Evolutionary conservation across 2,329 filamentous ascomycete species (phyloP), one percentile per base, ranked within the genome.

Genomic region (Pseudocercospora crystallina): DNA sequence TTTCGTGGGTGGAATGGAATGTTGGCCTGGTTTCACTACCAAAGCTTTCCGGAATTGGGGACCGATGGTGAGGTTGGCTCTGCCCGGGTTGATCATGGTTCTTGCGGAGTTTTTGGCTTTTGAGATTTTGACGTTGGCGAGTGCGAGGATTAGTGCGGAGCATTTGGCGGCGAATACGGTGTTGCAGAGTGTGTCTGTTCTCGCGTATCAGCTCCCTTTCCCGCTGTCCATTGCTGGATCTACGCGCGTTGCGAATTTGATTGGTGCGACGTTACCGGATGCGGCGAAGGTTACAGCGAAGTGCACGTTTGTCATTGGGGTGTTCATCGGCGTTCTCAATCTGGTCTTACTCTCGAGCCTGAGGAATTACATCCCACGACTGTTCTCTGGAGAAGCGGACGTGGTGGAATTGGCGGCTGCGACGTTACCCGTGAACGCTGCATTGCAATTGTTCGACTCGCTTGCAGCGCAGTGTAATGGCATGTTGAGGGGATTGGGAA

Each of bases 81-180:
- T 96, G 10, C 91, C 92, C 0, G 92, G 92, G 1, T 84, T 97
- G 68, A 76, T 96, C 58, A 96, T 96, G 91, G 87, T 97, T 2
- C 85, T 95, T 68, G 90, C 92, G 5, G 92, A 97, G 69, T 95
- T 89, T 73, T 80, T 96, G 9, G 65, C 65, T 12, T 97, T 97
- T 68, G 92, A 97, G 69, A 83, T 96, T 42, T 76, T 96, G 56
- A 96, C 90, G 0, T 77, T 96, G n/a, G 83, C 85, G 8, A 82
- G 89, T 0, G 89, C 86, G 44, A 89, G 87, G 61, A 85, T 96
- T 51, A 88, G 87, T 12, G 83, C 88, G 1, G 85, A 85, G 13
- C 83, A 86, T 54, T 80, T 97, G 1, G 92, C 92, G 0, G 91
- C 94, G 0, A 91, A 99, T 70, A 91, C 87, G 31, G 85, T 96